Evolutionary conservation across 768 basidiomycete species (phyloP), one percentile per base, ranked within the genome.

Genomic region (Pisolithus microcarpus): DNA sequence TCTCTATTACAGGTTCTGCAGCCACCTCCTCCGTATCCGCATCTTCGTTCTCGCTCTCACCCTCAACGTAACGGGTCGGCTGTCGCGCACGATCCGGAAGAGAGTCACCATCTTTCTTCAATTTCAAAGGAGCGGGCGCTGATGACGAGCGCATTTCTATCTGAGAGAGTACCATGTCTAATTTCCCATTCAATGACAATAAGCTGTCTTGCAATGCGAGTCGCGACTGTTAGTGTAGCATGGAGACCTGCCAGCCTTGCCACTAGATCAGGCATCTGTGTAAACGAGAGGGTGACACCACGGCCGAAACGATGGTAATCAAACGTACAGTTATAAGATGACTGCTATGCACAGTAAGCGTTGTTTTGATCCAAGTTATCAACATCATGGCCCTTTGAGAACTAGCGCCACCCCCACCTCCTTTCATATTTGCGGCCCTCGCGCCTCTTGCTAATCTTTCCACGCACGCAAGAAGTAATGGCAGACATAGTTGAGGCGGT

Each of bases 91-190:
- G 62, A 61, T 70, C 64, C 53, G 65, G 53, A 51, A 65, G 68
- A 18, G 63, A 50, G 16, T 65, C 54, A 54, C 72, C 72, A 28
- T 66, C 67, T 49, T 69, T 70, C 43, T 68, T 74, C 15, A 74
- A 68, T 15, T 72, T 66, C 43, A 82, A 63, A 5, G 78, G 73
- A 3, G 81, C 75, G 19, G 84, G 86, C 10, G 80, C 79, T 13
- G 75, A 72, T n/a, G 87, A 81, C 26, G 87, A 81, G 19, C 94
- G 81, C 71, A 93, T 78, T 64, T 94, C 89, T 50, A 97, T 87
- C 64, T 98, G 96, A 0, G 91, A 87, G 45, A 97, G 76, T 21
- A 96, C 90, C 74, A 93, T 88, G 62, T 97, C 95, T 26, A 98
- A 75, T 51, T 91, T 82, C 24, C 96, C 96, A 52, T 83, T 88